Evolutionary conservation across 129 eudicot species (phyloP), one percentile per base, ranked within the genome.

Genomic region (Saposhnikovia divaricata): DNA sequence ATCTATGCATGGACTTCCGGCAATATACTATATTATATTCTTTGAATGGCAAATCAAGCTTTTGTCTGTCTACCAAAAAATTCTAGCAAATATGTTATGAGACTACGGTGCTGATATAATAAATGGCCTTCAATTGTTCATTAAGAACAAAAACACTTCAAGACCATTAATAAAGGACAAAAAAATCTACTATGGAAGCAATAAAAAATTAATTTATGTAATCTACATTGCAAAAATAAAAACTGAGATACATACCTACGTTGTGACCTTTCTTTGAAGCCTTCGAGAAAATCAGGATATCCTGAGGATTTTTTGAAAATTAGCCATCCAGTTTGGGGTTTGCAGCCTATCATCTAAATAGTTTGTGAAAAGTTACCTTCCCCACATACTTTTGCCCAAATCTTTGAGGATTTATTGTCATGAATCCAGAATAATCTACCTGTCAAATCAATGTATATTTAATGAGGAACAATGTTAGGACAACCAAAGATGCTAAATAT

Each of bases 371-470:
- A 37, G n/a, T 48, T 89, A 95, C 99, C 99, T 92, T 95, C 44
- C 99, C 99, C 65, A 95, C 99, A 88, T 92, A 95, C 74, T 95
- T 95, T 79, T 95, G 99, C 72, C 99, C 99, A 83, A 95, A 95
- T 69, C 86, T 90, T 85, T 95, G 99, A 74, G 99, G 99, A 87
- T 95, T 95, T 85, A 95, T 95, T 7, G 97, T 95, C 96, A 90
- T 95, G 85, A 92, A 92, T 45, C 97, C 97, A 57, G 99, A 95
- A 81, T 92, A 95, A 85, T 95, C 99, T 65, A 95, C 97, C 99
- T 95, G 89, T 65, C 72, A 83, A 81, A 70, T 38, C 57, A 43
- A 59, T 59, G 68, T 72, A 80, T 15, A n/a, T 50, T 37, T 5
- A 48, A 4, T 10, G 59, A 48, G 34, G 51, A 6, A 44, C 50